These are phyloP conservation scores for Cucurbitaria berberidis DNA, from an alignment of 2,329 filamentous ascomycete genomes.

Conservation along the genomic window DNA sequence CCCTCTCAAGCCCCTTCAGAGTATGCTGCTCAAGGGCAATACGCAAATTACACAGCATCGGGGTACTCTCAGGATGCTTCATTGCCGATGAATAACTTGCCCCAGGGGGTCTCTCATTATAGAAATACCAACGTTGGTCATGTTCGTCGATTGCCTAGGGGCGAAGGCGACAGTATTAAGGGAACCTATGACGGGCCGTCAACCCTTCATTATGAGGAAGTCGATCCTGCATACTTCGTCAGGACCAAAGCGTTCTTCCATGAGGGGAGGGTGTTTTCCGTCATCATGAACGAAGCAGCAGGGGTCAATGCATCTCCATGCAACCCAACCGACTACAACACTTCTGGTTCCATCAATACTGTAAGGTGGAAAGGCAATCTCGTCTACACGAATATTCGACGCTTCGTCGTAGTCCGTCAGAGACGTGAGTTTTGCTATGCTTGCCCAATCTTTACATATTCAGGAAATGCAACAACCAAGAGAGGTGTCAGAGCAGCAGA, in stretches of 20 bases:
- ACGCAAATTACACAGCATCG: too few relatives aligned
- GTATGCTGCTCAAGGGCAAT: too few relatives aligned
- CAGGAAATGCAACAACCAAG: slow-evolving; percentile 44
- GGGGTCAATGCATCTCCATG: too few relatives aligned
- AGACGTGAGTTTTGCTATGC: slow-evolving; percentile 19
- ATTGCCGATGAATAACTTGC: too few relatives aligned
- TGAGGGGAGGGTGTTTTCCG: not conserved
- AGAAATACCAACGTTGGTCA: too few relatives aligned
- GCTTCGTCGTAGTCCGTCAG: slow-evolving; percentile 24
- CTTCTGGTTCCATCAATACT: too few relatives aligned
- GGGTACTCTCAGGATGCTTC: too few relatives aligned
- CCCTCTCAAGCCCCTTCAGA: too few relatives aligned
- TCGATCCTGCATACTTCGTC: not conserved
- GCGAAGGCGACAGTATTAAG: not conserved
- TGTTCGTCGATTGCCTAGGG: not conserved
- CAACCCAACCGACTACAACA: slow-evolving; percentile 1
- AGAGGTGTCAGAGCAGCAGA: slow-evolving; percentile 37
- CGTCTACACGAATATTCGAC: slow-evolving; percentile 18
- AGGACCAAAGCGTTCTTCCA: not conserved
- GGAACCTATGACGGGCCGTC: not conserved
- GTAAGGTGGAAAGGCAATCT: slow-evolving; percentile 9
- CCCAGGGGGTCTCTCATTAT: too few relatives aligned
- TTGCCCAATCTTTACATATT: slow-evolving; percentile 49
- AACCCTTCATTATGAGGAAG: not conserved
- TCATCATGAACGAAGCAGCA: too few relatives aligned